Base-by-base conservation (phyloP, 805 yeast species). In the Kazachstania kunashirensis region DNA sequence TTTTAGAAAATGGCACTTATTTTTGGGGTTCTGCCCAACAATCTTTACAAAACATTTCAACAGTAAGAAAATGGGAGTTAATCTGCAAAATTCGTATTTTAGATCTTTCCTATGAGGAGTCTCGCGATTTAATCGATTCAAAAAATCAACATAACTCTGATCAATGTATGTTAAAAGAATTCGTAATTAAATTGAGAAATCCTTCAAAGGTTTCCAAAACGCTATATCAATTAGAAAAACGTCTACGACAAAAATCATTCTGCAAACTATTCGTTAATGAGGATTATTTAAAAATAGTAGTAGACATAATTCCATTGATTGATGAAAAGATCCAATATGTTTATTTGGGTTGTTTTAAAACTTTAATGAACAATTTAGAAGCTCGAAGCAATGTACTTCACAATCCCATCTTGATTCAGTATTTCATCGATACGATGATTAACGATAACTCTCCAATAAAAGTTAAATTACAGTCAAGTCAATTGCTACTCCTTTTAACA, bases 61-160 rank as follows among this genome's bases (percentile, higher is more conserved):
- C 34, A 24, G 40, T 40, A 24, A 48, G 60, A 30, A 56, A 56
- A 42, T 55, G 60, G 59, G 55, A 50, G 14, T 41, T 56, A 20
- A 41, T 56, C 9, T 51, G 57, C 37, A 52, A 45, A 27, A 44
- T 49, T 16, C 43, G 40, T 20, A 30, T 18, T 5, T 12, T 6
- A 5, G 9, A 21, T 28, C n/a, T 10, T 5, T 16, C n/a, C 7
- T 24, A 31, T n/a, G 12, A 17, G n/a, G 40, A 29, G 14, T n/a
- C n/a, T n/a, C n/a, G n/a, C n/a, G n/a, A n/a, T n/a, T n/a, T n/a
- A n/a, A n/a, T n/a, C n/a, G 23, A n/a, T 15, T 11, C 31, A 13
- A 24, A 19, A 12, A 15, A 16, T 10, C 19, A 18, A 6, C 17
- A 14, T 16, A 34, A 19, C 16, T 33, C 33, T 6, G 16, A 18